Percentiles rank a stretch among this genome's conserved stretches.
These are phyloP conservation scores for Tetrapisispora nanseiensis DNA, from an alignment of 805 yeast genomes.

Conservation along the genomic window DNA sequence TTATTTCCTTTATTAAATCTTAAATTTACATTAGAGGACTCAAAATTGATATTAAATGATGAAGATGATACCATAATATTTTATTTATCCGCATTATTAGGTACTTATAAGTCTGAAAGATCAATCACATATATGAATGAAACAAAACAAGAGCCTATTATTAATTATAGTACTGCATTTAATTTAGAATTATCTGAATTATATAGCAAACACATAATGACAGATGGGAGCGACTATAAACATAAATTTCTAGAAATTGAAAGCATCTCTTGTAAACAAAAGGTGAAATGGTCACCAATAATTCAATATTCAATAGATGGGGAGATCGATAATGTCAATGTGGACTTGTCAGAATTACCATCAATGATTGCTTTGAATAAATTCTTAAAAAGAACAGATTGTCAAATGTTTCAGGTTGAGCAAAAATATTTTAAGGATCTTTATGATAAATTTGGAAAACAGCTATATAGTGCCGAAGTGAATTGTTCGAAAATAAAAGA, in stretches of 20 bases:
- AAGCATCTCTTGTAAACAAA: slow-evolving; percentile 14
- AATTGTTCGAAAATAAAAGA: slow-evolving; percentile 13
- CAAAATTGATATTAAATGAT: slow-evolving; percentile 29
- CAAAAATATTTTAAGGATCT: slow-evolving; percentile 20
- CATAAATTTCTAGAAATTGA: slow-evolving; percentile 17
- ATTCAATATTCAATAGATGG: slow-evolving; percentile 10
- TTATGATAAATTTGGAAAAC: slow-evolving; percentile 22
- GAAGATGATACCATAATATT: slow-evolving; percentile 22
- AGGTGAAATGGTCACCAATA: slow-evolving; percentile 13
- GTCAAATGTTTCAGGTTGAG: slow-evolving; percentile 23
- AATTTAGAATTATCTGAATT: slow-evolving; percentile 18
- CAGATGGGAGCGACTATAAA: slow-evolving; percentile 7
- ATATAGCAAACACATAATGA: slow-evolving; percentile 16
- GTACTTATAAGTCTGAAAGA: slow-evolving; percentile 18
- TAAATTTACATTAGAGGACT: slow-evolving; percentile 33
- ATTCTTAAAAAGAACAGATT: slow-evolving; percentile 16
- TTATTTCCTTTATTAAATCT: slow-evolving; percentile 30
- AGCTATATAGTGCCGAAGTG: slow-evolving; percentile 11
- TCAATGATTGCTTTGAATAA: slow-evolving; percentile 23
- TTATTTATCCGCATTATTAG: slow-evolving; percentile 23
- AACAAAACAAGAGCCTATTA: slow-evolving; percentile 3
- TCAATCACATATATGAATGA: slow-evolving; percentile 5
- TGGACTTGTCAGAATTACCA: slow-evolving; percentile 23
- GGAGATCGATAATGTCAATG: slow-evolving; percentile 17
- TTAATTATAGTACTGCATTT: slow-evolving; percentile 13